Evolutionary conservation across 495 filamentous ascomycete genomes (phyloP).

Genomic region (Aspergillus baeticus): DNA sequence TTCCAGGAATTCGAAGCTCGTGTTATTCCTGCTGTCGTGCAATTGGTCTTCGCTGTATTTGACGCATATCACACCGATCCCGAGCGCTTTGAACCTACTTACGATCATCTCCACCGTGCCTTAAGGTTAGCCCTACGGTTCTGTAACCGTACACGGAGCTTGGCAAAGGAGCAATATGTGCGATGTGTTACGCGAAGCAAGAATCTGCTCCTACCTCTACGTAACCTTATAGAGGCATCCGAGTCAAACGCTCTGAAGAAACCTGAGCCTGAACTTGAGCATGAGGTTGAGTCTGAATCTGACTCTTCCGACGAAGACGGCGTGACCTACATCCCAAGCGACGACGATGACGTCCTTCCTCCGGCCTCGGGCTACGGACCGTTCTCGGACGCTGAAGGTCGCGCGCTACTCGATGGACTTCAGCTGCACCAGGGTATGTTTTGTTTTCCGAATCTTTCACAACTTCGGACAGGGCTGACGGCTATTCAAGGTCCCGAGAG

Average conservation of each 20-base stretch:
- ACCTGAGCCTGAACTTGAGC: background rate
- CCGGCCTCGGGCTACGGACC: background rate
- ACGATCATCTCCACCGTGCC: conserved; percentile 12
- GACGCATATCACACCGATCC: conserved; percentile 18
- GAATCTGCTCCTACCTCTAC: conserved; percentile 1
- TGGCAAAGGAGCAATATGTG: conserved; percentile 3
- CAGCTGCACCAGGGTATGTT: conserved; percentile 21
- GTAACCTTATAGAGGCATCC: conserved; percentile 9
- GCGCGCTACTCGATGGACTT: conserved; percentile 20
- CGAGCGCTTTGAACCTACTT: conserved; percentile 3
- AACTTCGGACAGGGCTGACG: background rate
- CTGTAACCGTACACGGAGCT: conserved; percentile 12
- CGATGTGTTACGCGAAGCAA: background rate
- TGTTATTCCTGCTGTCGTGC: conserved; percentile 22
- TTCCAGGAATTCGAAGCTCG: conserved; percentile 24
- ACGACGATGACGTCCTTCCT: background rate
- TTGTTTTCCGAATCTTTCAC: background rate
- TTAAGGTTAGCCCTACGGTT: conserved; percentile 18
- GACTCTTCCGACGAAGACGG: background rate
- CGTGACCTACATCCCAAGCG: background rate
- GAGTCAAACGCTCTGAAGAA: background rate
- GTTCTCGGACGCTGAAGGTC: conserved; percentile 20
- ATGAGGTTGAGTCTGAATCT: too few relatives aligned
- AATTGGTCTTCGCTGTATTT: conserved; percentile 21
- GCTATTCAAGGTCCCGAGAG: conserved; percentile 11